A percentile compares a stretch with the other conserved stretches of the same genome.
Evolutionary conservation across 164 flowering plant species (phyloP).

Genomic region (Nymphaea thermarum): DNA sequence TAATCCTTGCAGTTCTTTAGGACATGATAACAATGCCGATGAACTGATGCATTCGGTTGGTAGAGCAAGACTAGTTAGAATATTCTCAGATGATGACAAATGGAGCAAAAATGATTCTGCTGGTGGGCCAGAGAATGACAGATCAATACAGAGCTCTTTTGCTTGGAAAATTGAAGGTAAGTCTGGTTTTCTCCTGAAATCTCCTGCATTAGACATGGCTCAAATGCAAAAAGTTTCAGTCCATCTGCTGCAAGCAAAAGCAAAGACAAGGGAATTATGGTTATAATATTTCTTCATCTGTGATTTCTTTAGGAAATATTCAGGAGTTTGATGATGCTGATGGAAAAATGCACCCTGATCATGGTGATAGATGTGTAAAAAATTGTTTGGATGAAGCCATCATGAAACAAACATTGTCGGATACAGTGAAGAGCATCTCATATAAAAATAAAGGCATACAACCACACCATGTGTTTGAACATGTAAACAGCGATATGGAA

Average conservation of each 20-base stretch:
- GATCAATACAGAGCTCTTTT: not conserved
- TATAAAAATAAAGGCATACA: not conserved
- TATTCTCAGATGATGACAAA: not conserved
- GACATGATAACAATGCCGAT: not conserved
- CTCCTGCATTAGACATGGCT: not conserved
- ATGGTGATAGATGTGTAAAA: not conserved
- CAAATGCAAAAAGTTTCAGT: not conserved
- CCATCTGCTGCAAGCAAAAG: not conserved
- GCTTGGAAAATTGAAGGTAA: not conserved
- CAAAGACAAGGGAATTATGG: not conserved
- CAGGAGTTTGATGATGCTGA: not conserved
- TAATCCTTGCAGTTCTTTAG: not conserved
- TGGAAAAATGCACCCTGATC: not conserved
- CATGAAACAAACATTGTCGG: not conserved
- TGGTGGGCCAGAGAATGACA: not conserved
- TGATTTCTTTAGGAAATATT: not conserved
- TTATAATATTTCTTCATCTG: not conserved
- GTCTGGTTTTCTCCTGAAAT: not conserved
- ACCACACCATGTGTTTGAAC: not conserved
- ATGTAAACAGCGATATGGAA: not conserved
- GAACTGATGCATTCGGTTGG: not conserved
- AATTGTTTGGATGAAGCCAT: not conserved
- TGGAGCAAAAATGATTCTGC: not conserved
- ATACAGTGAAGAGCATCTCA: not conserved
- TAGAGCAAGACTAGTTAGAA: not conserved